phyloP scores from a whole-genome alignment of 1,284 basidiomycete species.

The Termitomyces sp. region DNA sequence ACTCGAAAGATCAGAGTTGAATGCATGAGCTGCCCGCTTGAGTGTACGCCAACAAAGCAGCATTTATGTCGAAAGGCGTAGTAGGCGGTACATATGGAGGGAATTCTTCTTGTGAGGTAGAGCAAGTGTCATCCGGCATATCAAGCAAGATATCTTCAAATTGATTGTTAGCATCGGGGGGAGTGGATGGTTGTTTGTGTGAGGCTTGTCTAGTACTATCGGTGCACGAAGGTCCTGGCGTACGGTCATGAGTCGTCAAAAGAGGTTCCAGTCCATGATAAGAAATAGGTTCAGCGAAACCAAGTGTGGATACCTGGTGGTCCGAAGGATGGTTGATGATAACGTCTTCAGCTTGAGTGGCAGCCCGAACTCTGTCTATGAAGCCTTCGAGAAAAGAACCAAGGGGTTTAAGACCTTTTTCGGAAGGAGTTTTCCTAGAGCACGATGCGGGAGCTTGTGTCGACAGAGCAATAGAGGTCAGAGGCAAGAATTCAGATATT shows the following conservation, averaged over 20 bases:
- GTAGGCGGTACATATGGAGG: not conserved
- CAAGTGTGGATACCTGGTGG: not conserved
- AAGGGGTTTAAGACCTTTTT: conserved; percentile 19
- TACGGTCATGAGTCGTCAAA: not conserved
- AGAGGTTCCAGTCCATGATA: not conserved
- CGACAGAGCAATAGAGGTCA: not conserved
- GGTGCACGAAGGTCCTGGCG: not conserved
- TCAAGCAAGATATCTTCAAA: too few species aligned
- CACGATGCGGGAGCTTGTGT: not conserved
- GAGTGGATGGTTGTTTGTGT: not conserved
- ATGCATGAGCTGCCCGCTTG: conserved; percentile 9
- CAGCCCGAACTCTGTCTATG: conserved; percentile 21
- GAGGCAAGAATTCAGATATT: not conserved
- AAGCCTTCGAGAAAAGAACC: conserved; percentile 26
- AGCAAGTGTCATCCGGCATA: not conserved
- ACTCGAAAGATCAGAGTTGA: conserved; percentile 5
- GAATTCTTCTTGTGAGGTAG: conserved; percentile 2
- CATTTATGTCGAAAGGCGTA: conserved; percentile 16
- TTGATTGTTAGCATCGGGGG: not conserved
- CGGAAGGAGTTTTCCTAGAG: not conserved
- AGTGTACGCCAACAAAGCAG: conserved; percentile 12
- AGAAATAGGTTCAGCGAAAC: not conserved
- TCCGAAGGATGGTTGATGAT: not conserved
- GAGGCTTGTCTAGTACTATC: not conserved
- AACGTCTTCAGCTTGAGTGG: conserved; percentile 10